phyloP scores from a whole-genome alignment of 768 basidiomycete species.

The Agrocybe pediades region DNA sequence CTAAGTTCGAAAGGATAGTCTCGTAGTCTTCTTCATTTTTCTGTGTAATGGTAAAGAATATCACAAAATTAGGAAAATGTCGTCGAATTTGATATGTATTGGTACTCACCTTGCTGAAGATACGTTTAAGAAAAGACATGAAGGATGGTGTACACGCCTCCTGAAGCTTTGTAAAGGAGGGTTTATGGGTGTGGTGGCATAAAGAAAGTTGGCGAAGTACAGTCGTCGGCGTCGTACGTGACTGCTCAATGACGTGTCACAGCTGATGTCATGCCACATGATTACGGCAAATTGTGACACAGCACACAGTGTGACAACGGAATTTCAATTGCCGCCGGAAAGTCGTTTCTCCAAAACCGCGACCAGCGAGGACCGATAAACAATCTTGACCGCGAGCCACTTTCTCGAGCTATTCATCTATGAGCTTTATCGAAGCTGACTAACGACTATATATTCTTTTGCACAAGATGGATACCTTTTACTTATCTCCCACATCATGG shows the following conservation, averaged over 20 bases:
- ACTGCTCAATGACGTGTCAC: constrained; percentile 1
- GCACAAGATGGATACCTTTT: too few species aligned
- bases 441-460: too few species aligned
- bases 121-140: constrained; percentile 24
- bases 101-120: constrained; percentile 32
- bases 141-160: not conserved
- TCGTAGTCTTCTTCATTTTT: constrained; percentile 76
- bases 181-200: constrained; percentile 20
- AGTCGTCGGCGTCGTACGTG: constrained; percentile 7
- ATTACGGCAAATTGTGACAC: not conserved
- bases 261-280: constrained; percentile 3
- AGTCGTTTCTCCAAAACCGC: too few species aligned
- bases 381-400: too few species aligned
- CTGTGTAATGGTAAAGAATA: constrained; percentile 26
- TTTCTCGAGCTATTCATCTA: too few species aligned
- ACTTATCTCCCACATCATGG: too few species aligned
- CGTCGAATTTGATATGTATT: not conserved
- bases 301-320: too few species aligned
- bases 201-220: constrained; percentile 8
- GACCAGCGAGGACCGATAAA: too few species aligned
- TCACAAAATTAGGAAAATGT: not conserved
- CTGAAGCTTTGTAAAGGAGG: not conserved
- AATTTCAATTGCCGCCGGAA: too few species aligned
- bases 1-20: constrained; percentile 65
- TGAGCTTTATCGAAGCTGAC: too few species aligned